Base-by-base conservation (phyloP, 106 monocot species). In the Phalaenopsis aphrodite region DNA sequence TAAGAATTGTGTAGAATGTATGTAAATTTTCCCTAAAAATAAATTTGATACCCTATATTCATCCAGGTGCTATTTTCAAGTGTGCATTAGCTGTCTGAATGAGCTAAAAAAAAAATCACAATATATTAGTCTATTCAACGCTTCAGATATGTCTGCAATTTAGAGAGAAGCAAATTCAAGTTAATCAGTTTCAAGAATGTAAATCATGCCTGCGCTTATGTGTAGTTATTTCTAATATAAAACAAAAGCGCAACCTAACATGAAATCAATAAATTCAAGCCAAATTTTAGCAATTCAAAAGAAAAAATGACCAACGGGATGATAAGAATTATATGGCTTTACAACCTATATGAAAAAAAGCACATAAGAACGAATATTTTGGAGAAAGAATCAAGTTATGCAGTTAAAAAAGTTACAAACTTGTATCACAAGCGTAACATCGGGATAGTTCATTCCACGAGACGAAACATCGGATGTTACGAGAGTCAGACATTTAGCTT, bases 391-490 rank as follows among this genome's bases (percentile, higher is more conserved):
- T 42, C 36, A 52, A 66, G 10, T 76, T 45, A n/a, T 48, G 45
- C 66, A 75, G 36, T 48, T n/a, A 41, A 67, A 76, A 10, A 52
- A 74, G 49, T 76, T 19, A 52, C 30, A 38, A 18, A 99, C 98
- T 94, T 99, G 98, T 81, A 99, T 81, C 68, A 99, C 98, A 19
- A 99, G 84, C 61, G 94, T 99, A 67, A 99, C 98, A 87, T 91
- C 94, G 82, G 98, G 98, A 87, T 95, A 99, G 82, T 99, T 86
- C 75, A 94, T 78, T 79, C 94, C 94, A 72, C 91, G 94, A 71
- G 90, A 79, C 8, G 94, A 92, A 55, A 94, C 93, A 84, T 99
- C 98, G 69, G 94, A 95, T 4, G 94, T 99, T 67, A 99, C 90
- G 77, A 99, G 91, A 81, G 94, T 89, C 56, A 99, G 77, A 19